Percentiles rank a stretch among this genome's conserved stretches.
Conservation (phyloP, 2,329 filamentous ascomycete species). For the Exophiala sideris region DNA sequence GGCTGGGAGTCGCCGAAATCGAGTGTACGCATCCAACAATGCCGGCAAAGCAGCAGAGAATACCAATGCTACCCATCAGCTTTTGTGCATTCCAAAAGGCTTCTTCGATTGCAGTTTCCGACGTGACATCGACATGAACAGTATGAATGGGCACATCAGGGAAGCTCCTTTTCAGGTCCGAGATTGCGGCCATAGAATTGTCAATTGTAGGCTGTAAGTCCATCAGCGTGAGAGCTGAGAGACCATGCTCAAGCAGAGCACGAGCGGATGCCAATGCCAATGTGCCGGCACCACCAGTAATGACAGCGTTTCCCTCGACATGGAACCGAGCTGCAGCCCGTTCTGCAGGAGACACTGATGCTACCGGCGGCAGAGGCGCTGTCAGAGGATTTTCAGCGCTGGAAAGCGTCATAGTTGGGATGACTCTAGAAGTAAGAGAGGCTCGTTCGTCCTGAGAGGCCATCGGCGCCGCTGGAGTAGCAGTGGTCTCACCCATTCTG, state of each 20-base stretch:
- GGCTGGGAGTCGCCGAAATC: slow-evolving; percentile 54
- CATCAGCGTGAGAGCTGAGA: slow-evolving; percentile 57
- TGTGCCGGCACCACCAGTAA: slow-evolving; percentile 66
- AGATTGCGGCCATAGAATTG: slow-evolving; percentile 41
- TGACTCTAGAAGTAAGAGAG: slow-evolving; percentile 23
- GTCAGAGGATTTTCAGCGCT: slow-evolving; percentile 28
- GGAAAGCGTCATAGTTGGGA: slow-evolving; percentile 29
- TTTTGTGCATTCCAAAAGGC: slow-evolving; percentile 42
- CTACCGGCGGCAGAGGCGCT: slow-evolving; percentile 29
- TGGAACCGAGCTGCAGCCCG: slow-evolving; percentile 32
- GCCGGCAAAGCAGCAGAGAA: slow-evolving; percentile 64
- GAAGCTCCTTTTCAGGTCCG: slow-evolving; percentile 52
- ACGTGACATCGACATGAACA: slow-evolving; percentile 58
- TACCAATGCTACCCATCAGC: slow-evolving; percentile 30
- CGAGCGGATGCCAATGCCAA: slow-evolving; percentile 57
- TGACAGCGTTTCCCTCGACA: slow-evolving; percentile 33
- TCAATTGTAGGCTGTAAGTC: slow-evolving; percentile 51
- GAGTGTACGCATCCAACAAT: slow-evolving; percentile 63
- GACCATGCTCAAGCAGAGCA: slow-evolving; percentile 67
- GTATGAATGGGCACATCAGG: slow-evolving; percentile 52
- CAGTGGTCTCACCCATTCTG: slow-evolving; percentile 15
- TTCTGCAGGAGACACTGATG: slow-evolving; percentile 27
- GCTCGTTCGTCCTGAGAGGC: slow-evolving; percentile 23
- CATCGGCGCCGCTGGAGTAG: slow-evolving; percentile 10
- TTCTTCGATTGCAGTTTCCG: slow-evolving; percentile 41